These are phyloP conservation scores for Aspergillus glaucus DNA, from an alignment of 2,329 filamentous ascomycete species.

Conservation along the genomic window DNA sequence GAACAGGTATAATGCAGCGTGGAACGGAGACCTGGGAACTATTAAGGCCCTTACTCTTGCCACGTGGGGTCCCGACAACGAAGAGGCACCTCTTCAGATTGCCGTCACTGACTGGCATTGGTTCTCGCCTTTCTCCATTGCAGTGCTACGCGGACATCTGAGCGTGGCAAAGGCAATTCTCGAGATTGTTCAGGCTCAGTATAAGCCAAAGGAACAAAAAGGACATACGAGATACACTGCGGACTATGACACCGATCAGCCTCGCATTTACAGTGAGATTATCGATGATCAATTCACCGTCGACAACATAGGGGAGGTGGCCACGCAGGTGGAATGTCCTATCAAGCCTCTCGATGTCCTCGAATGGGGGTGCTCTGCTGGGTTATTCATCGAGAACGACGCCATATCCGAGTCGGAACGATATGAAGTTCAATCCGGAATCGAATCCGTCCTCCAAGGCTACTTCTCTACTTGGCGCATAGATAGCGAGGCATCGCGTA, in stretches of 20 bases:
- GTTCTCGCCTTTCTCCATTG: conserved; percentile 61
- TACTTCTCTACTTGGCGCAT: too few species aligned
- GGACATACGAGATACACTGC: conserved; percentile 34
- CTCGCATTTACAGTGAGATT: conserved; percentile 43
- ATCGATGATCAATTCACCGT: conserved; percentile 66
- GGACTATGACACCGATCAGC: conserved; percentile 21
- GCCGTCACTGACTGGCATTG: conserved; percentile 48
- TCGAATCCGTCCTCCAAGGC: background rate
- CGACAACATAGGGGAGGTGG: conserved; percentile 66
- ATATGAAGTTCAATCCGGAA: background rate
- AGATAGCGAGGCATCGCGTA: background rate
- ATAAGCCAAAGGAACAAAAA: conserved; percentile 50
- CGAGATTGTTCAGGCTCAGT: conserved; percentile 65
- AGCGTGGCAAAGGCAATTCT: conserved; percentile 60
- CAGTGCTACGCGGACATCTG: conserved; percentile 59
- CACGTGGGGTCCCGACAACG: conserved; percentile 38
- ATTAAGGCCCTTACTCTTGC: conserved; percentile 40
- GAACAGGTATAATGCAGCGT: conserved; percentile 58
- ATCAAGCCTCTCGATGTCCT: conserved; percentile 53
- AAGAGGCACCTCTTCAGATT: conserved; percentile 58
- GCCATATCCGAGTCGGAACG: background rate
- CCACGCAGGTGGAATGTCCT: conserved; percentile 61
- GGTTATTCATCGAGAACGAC: conserved; percentile 5
- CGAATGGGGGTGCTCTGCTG: conserved; percentile 30
- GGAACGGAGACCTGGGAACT: conserved; percentile 59